A percentile compares a stretch with the other conserved stretches of the same genome.
Evolutionary conservation across 2,329 filamentous ascomycete genomes (phyloP).

Genomic region (Ophiocordyceps polyrhachis-furcata): DNA sequence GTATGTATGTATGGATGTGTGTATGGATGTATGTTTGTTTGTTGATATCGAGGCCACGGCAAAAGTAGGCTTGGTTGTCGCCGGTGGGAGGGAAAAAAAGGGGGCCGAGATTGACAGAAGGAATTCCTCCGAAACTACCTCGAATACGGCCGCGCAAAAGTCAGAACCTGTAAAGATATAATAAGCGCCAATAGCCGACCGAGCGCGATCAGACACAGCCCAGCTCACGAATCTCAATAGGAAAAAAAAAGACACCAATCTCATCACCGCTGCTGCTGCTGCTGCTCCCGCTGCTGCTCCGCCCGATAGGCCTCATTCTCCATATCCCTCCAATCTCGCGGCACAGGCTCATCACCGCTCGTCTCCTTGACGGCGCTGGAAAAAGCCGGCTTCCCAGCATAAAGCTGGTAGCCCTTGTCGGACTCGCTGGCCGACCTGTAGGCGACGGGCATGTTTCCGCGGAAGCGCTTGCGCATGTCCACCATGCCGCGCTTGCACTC

Average conservation of each 20-base stretch:
- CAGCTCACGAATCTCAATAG: neutral
- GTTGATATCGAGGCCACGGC: neutral
- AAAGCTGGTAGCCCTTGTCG: conserved; percentile 49
- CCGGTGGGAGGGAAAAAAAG: too few species aligned
- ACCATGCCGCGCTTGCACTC: conserved; percentile 94
- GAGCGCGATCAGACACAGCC: neutral
- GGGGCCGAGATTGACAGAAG: too few species aligned
- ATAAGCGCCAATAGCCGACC: too few species aligned
- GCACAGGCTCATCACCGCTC: conserved; percentile 45
- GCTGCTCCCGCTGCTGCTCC: conserved; percentile 11
- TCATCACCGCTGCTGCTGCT: conserved; percentile 5
- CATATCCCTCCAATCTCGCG: conserved; percentile 42
- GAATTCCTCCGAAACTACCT: too few species aligned
- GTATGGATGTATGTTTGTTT: too few species aligned
- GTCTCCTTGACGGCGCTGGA: conserved; percentile 43
- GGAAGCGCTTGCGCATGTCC: conserved; percentile 97
- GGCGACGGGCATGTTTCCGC: conserved; percentile 75
- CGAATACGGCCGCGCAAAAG: too few species aligned
- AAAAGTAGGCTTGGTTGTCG: too few species aligned
- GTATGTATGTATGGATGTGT: too few species aligned
- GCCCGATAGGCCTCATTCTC: conserved; percentile 42
- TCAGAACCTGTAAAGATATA: too few species aligned
- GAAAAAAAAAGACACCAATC: neutral
- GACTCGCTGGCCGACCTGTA: conserved; percentile 34
- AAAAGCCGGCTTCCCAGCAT: conserved; percentile 59